Evolutionary conservation across 805 yeast genomes (phyloP).

Genomic region (Candida vartiovaarae): DNA sequence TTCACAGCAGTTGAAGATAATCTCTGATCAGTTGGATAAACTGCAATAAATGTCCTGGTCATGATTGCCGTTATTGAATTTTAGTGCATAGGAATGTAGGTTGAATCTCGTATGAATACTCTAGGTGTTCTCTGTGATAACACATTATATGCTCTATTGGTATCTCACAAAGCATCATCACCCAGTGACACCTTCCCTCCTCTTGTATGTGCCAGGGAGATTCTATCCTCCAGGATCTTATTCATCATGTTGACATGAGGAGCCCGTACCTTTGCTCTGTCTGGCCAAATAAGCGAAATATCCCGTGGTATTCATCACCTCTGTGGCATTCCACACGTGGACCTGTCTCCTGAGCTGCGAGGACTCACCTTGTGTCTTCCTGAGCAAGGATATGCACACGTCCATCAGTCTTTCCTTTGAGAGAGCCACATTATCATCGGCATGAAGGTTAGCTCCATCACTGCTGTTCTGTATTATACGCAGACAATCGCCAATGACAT

Average conservation of each 20-base stretch:
- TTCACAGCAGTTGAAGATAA: constrained; percentile 11
- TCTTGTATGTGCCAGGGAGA: constrained; percentile 6
- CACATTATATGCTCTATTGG: too few species aligned
- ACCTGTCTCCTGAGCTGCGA: constrained; percentile 10
- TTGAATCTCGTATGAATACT: too few species aligned
- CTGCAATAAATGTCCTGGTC: constrained; percentile 12
- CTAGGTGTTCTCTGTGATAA: too few species aligned
- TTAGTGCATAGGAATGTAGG: too few species aligned
- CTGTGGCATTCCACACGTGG: constrained; percentile 6
- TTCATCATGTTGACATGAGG: constrained; percentile 9
- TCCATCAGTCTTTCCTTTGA: constrained; percentile 28
- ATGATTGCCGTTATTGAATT: background rate
- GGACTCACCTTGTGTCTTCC: constrained; percentile 7
- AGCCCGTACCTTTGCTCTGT: constrained; percentile 7
- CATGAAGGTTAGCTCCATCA: constrained; percentile 6
- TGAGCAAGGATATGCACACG: constrained; percentile 27
- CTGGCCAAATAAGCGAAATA: constrained; percentile 16
- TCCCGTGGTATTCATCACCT: constrained; percentile 14
- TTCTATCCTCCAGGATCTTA: constrained; percentile 16
- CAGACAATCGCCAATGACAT: constrained; percentile 44
- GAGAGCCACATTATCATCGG: constrained; percentile 13
- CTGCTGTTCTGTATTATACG: constrained; percentile 28
- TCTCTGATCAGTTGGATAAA: constrained; percentile 4
- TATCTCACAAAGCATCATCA: too few species aligned
- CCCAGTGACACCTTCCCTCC: background rate